Conservation (phyloP, 768 basidiomycete genomes). For the Rhizopogon rudus region DNA sequence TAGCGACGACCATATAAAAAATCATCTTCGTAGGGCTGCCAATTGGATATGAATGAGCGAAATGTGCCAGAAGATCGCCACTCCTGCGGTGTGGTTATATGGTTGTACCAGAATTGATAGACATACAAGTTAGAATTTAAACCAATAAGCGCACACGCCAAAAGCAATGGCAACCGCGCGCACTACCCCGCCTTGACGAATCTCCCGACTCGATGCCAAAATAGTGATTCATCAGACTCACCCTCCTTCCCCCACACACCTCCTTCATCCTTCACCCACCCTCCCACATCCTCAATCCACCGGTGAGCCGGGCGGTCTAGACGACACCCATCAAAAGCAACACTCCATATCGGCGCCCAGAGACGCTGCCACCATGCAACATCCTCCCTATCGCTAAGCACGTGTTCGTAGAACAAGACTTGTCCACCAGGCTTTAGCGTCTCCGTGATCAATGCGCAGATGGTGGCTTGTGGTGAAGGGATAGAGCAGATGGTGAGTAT, state of each 20-base stretch:
- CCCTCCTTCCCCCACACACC: slow-evolving; percentile 41
- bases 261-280: slow-evolving; percentile 42
- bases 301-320: slow-evolving; percentile 52
- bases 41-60: neutral
- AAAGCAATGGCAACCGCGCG: no score
- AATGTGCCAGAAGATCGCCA: no score
- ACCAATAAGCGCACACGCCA: no score
- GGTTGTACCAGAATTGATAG: no score
- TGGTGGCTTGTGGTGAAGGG: slow-evolving; percentile 46
- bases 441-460: slow-evolving; percentile 41
- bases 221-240: slow-evolving; percentile 53
- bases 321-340: slow-evolving; percentile 58
- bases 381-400: slow-evolving; percentile 45
- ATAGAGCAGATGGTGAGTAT: slow-evolving; percentile 65
- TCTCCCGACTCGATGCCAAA: slow-evolving; percentile 55
- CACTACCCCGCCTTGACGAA: slow-evolving; percentile 34
- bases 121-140: no score
- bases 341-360: slow-evolving; percentile 68
- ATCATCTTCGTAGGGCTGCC: slow-evolving; percentile 89
- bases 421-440: slow-evolving; percentile 61
- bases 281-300: slow-evolving; percentile 38
- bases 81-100: no score
- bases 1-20: slow-evolving; percentile 82
- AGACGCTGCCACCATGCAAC: slow-evolving; percentile 70
- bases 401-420: slow-evolving; percentile 69